A percentile compares a stretch with the other conserved stretches of the same genome.
Conservation (phyloP, 371 early-diverging fungal species). For the Mortierella sp. region DNA sequence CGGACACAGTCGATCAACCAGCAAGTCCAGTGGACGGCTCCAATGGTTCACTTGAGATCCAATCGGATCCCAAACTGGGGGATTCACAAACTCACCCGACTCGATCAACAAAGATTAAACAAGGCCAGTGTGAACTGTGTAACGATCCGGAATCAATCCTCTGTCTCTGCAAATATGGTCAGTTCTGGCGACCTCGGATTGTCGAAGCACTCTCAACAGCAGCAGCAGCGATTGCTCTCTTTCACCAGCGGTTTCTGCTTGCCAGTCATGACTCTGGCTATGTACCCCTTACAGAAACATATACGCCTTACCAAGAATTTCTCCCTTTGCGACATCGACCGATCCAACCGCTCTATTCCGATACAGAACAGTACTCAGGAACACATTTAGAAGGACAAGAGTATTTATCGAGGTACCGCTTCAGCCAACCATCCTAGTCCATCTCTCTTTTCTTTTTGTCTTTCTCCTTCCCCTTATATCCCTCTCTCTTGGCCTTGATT, state of each 20-base stretch:
- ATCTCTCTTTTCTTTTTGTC: too few species aligned
- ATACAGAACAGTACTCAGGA: too few species aligned
- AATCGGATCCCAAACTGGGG: not conserved
- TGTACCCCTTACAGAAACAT: too few species aligned
- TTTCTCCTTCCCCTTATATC: too few species aligned
- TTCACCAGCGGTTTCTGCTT: constrained; percentile 1
- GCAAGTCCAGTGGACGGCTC: not conserved
- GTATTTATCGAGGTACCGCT: too few species aligned
- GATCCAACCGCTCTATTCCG: too few species aligned
- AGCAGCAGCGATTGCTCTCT: constrained; percentile 39
- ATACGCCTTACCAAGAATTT: too few species aligned
- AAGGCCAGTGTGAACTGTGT: constrained; percentile 17
- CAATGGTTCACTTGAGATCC: not conserved
- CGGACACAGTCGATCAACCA: not conserved
- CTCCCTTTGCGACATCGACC: too few species aligned
- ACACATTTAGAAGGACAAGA: too few species aligned
- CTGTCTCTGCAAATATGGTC: constrained; percentile 31
- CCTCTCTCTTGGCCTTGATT: too few species aligned
- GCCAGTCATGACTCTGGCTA: too few species aligned
- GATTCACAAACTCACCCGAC: not conserved
- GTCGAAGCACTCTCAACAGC: constrained; percentile 46
- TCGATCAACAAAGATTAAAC: not conserved
- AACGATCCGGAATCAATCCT: constrained; percentile 22
- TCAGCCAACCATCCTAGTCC: too few species aligned
- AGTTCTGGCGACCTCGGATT: constrained; percentile 28